phyloP scores from a whole-genome alignment of 2,329 filamentous ascomycete genomes.

The Fusarium sp. region DNA sequence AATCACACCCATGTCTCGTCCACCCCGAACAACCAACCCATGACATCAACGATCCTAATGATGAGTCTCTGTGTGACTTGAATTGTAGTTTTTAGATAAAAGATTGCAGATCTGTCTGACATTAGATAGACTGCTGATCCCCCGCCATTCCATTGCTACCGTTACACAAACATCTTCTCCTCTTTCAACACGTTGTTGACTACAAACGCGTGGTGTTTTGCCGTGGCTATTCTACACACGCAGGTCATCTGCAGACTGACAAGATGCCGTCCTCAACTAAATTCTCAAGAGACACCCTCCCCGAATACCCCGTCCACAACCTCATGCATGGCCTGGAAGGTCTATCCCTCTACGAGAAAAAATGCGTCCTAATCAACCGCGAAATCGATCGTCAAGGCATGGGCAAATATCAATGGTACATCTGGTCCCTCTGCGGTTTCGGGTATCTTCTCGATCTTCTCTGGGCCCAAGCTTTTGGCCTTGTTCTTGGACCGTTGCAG shows the following conservation, averaged over 20 bases:
- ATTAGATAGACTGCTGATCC: neutral
- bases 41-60: conserved; percentile 1
- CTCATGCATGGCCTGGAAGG: conserved; percentile 34
- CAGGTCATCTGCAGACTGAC: too few relatives aligned
- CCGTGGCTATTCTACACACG: too few relatives aligned
- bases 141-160: conserved; percentile 3
- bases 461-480: conserved; percentile 68
- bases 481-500: conserved; percentile 63
- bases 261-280: neutral
- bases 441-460: conserved; percentile 67
- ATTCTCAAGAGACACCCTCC: neutral
- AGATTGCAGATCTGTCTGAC: neutral
- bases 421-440: conserved; percentile 64
- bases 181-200: neutral
- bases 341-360: conserved; percentile 50
- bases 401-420: conserved; percentile 64
- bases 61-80: neutral
- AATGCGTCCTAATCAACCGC: conserved; percentile 50
- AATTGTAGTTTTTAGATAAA: neutral
- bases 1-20: neutral
- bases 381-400: conserved; percentile 65
- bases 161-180: neutral
- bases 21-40: neutral
- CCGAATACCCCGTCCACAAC: neutral
- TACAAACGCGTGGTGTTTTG: neutral